Base-by-base conservation (phyloP, 805 yeast genomes). In the Vanderwaltozyma polyspora region DNA sequence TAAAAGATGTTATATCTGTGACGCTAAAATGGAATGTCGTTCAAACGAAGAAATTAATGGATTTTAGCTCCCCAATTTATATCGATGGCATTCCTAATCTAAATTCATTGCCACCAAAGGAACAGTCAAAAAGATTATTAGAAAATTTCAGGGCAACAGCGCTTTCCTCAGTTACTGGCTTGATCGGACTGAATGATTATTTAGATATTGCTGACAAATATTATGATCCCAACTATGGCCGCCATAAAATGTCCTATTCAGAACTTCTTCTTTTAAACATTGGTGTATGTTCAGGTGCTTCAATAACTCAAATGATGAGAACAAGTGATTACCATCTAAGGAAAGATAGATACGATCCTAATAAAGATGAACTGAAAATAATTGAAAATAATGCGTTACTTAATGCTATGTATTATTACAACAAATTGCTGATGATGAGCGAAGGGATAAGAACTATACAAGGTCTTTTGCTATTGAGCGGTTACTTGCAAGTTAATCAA, bases 381-480 rank as follows among this genome's bases (percentile, higher is more conserved):
- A 35, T 61, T 3, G 65, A 61, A 35, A 43, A 46, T 7, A 35
- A 44, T 3, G 51, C 61, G 38, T 45, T 62, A 6, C 45, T 51
- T 12, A 68, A 67, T 43, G 55, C 76, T 0, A 49, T 75, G 17
- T 70, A 55, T 45, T 77, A 72, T 46, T 77, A 67, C 43, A 74
- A 71, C 43, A 62, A 71, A 39, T 49, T 74, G 6, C 53, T 68
- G 5, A 57, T 70, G 2, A 46, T 67, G 24, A 67, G 72, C 42
- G 78, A 71, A 39, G 79, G 77, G 9, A 33, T 70, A 0, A 56
- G 55, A 26, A 66, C 76, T 3, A 53, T 75, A 12, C 74, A 66
- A 45, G 81, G 72, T 0, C 55, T 75, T 8, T 41, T 79, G 17
- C 44, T 76, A 17, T 49, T 78, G 30, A 52, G 67, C 41, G 44